These are phyloP conservation scores for Planoprotostelium fungivorum DNA, from an alignment of 78 protist genomes.

Conservation along the genomic window DNA sequence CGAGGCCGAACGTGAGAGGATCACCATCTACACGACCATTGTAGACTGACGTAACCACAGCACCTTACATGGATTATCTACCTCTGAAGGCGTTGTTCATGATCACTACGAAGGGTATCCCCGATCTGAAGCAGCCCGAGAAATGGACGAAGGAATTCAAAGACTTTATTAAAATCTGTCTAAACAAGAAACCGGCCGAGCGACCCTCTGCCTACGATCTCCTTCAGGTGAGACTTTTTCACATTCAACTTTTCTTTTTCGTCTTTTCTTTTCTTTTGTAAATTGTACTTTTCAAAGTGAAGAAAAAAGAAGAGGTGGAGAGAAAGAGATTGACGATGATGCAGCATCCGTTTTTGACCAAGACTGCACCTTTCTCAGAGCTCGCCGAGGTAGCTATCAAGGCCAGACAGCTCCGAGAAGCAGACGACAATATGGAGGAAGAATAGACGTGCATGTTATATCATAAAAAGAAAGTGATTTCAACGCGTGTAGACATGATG, in stretches of 20 bases:
- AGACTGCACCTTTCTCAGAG: background rate
- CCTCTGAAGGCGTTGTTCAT: conserved; percentile 83
- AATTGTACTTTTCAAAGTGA: too few relatives aligned
- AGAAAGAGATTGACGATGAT: background rate
- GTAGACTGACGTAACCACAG: too few relatives aligned
- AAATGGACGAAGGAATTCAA: conserved; percentile 71
- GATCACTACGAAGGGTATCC: conserved; percentile 84
- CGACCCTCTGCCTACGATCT: conserved; percentile 20
- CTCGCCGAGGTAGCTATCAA: background rate
- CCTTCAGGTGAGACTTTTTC: background rate
- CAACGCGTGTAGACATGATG: too few relatives aligned
- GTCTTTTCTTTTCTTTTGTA: too few relatives aligned
- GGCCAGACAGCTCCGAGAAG: background rate
- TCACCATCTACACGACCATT: too few relatives aligned
- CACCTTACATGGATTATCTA: conserved; percentile 78
- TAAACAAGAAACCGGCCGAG: conserved; percentile 63
- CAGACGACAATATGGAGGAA: background rate
- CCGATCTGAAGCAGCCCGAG: conserved; percentile 48
- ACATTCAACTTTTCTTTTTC: too few relatives aligned
- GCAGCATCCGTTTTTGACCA: background rate
- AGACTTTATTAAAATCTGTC: conserved; percentile 77
- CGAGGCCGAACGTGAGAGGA: conserved; percentile 66
- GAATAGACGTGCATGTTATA: too few relatives aligned
- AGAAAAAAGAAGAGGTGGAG: background rate
- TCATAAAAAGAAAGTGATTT: too few relatives aligned